Conservation (phyloP, 2,329 filamentous ascomycete species). For the Leptosphaerulina australis region DNA sequence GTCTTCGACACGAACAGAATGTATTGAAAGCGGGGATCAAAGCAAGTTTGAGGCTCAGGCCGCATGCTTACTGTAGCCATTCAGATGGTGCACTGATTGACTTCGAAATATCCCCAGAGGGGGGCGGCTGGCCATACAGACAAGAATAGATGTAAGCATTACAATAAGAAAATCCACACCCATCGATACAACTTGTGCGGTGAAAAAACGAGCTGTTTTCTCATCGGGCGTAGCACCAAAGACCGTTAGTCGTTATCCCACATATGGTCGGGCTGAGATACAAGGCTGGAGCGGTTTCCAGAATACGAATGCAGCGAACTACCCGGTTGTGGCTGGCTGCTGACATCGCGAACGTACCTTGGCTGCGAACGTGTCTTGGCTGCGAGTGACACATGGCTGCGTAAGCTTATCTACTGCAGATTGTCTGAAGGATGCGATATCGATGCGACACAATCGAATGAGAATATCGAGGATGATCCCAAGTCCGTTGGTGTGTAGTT, state of each 20-base stretch:
- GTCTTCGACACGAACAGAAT: too few species aligned
- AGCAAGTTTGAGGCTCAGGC: not conserved
- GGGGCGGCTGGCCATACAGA: not conserved
- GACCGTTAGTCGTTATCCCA: not conserved
- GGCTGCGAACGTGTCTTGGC: too few species aligned
- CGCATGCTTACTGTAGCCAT: conserved; percentile 11
- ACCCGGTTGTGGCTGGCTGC: conserved; percentile 2
- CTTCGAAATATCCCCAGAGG: too few species aligned
- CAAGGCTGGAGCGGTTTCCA: not conserved
- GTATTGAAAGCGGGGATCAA: not conserved
- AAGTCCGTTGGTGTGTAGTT: not conserved
- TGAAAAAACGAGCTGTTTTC: not conserved
- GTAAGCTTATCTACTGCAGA: not conserved
- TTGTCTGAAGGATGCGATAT: not conserved
- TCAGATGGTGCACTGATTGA: not conserved
- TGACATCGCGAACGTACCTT: too few species aligned
- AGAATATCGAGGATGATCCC: not conserved
- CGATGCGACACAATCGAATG: not conserved
- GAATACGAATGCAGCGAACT: not conserved
- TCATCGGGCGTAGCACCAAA: not conserved
- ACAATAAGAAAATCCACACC: not conserved
- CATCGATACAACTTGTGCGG: not conserved
- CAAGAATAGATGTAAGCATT: not conserved
- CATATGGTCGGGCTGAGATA: not conserved
- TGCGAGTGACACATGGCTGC: too few species aligned